Evolutionary conservation across 306 rosid genomes (phyloP).

Genomic region (Vachellia collinsii): DNA sequence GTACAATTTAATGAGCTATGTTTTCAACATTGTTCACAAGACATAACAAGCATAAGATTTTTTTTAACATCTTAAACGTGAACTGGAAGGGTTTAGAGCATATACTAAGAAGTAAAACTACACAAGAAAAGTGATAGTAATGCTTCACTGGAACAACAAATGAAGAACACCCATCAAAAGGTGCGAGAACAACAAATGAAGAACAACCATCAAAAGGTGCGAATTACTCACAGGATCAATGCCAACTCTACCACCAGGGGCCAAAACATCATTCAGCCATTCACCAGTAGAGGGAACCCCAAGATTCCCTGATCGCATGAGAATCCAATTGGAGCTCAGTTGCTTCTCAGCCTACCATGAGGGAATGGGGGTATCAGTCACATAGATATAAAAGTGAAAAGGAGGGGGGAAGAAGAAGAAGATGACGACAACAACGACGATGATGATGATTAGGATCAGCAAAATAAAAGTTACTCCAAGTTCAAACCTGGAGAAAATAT

Average conservation of each 20-base stretch:
- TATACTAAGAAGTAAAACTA: not conserved
- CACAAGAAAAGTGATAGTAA: not conserved
- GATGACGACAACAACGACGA: too few species aligned
- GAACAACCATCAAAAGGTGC: constrained; percentile 24
- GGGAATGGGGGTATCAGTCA: not conserved
- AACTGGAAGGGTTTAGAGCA: not conserved
- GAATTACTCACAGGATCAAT: constrained; percentile 91
- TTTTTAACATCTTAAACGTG: not conserved
- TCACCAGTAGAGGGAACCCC: constrained; percentile 86
- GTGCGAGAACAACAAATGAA: constrained; percentile 14
- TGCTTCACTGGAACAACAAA: constrained; percentile 11
- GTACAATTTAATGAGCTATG: not conserved
- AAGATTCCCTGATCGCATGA: constrained; percentile 87
- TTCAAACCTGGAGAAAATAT: constrained; percentile 87
- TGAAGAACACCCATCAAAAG: constrained; percentile 11
- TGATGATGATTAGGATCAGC: not conserved
- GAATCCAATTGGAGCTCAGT: constrained; percentile 84
- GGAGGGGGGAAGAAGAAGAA: too few species aligned
- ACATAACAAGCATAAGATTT: not conserved
- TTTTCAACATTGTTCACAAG: constrained; percentile 1
- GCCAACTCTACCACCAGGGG: constrained; percentile 91
- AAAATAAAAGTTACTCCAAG: not conserved
- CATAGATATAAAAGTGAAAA: not conserved
- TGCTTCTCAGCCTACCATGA: constrained; percentile 87
- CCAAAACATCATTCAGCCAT: constrained; percentile 87